Conservation (phyloP, 108 stramenopile genomes). For the Aurantiochytrium sp. region DNA sequence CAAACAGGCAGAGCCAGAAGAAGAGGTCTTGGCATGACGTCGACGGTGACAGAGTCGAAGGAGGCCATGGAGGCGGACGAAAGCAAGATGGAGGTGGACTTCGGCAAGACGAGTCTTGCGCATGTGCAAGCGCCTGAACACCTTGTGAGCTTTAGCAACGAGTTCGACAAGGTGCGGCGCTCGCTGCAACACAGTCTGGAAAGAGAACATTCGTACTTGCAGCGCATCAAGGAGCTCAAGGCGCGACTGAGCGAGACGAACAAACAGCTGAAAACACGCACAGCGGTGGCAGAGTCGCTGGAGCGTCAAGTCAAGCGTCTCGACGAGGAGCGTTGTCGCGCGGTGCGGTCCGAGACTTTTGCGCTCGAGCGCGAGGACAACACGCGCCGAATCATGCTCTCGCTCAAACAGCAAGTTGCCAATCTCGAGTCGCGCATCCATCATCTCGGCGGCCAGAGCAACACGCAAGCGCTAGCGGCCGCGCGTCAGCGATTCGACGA, state of each 20-base stretch:
- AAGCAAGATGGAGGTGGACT: background rate
- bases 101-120: background rate
- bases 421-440: background rate
- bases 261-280: background rate
- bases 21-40: too few species aligned
- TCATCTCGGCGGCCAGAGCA: background rate
- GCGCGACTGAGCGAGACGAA: background rate
- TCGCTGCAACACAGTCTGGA: background rate
- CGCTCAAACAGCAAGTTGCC: background rate
- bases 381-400: background rate
- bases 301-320: background rate
- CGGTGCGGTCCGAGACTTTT: slow-evolving; percentile 1
- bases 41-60: too few species aligned
- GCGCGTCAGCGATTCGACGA: background rate
- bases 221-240: background rate
- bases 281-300: background rate
- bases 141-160: background rate
- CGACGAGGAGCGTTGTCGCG: background rate
- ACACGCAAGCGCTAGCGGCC: background rate
- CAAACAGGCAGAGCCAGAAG: too few species aligned
- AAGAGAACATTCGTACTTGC: background rate
- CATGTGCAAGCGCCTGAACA: background rate
- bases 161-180: background rate
- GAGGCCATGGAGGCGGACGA: background rate
- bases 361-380: background rate